Percentiles rank a stretch among this genome's conserved stretches.
phyloP scores from a whole-genome alignment of 106 monocot species.

The Acanthochlamys bracteata region DNA sequence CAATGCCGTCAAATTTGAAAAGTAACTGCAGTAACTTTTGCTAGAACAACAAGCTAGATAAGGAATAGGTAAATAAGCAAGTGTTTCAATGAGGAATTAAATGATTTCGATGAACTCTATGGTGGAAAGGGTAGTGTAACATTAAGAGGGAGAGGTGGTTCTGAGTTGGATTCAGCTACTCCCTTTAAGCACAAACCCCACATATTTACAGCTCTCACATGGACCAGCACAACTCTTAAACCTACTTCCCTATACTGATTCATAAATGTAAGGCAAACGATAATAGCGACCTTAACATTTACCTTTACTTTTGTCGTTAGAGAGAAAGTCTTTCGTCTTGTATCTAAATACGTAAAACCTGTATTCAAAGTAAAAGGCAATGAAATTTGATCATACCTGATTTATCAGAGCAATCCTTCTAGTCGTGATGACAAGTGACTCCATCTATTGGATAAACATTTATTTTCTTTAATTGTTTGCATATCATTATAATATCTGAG shows the following conservation, averaged over 20 bases:
- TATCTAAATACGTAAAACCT: neutral
- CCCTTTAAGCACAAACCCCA: conserved; percentile 3
- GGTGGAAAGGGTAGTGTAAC: no score
- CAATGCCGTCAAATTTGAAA: no score
- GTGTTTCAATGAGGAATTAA: no score
- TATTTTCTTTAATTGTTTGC: no score
- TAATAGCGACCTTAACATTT: neutral
- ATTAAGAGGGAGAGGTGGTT: no score
- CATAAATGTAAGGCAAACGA: neutral
- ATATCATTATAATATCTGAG: no score
- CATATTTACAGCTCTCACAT: conserved; percentile 9
- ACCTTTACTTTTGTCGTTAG: neutral
- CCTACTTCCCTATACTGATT: neutral
- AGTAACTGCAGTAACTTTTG: no score
- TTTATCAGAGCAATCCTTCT: neutral
- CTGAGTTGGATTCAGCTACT: conserved; percentile 4
- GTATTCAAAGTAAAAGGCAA: neutral
- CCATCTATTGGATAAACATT: no score
- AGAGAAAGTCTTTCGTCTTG: neutral
- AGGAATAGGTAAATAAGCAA: no score
- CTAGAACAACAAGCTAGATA: no score
- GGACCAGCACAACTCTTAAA: neutral
- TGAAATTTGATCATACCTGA: neutral
- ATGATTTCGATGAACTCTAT: no score
- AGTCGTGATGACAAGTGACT: neutral